These are phyloP conservation scores for Schizopora paradoxa DNA, from an alignment of 1,284 basidiomycete genomes.

Conservation along the genomic window DNA sequence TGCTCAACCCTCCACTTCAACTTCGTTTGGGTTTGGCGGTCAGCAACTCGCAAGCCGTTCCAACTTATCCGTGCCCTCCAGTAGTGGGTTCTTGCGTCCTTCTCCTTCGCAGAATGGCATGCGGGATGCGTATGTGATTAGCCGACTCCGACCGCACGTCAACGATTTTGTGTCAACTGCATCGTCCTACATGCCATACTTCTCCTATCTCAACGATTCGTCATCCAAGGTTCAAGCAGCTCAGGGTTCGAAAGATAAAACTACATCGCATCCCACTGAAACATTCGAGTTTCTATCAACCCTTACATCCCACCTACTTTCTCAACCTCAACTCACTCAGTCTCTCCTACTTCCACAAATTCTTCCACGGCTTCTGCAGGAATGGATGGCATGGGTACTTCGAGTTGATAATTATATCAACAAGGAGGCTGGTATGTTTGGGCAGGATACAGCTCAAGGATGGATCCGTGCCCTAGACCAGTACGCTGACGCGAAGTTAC, in stretches of 20 bases:
- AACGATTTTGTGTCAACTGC: constrained; percentile 69
- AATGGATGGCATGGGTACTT: constrained; percentile 75
- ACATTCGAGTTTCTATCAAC: constrained; percentile 65
- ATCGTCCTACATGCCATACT: constrained; percentile 77
- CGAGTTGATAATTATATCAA: constrained; percentile 64
- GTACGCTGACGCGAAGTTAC: constrained; percentile 47
- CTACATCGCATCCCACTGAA: constrained; percentile 63
- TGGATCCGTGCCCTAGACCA: constrained; percentile 68
- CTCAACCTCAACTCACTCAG: constrained; percentile 61
- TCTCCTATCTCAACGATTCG: constrained; percentile 45
- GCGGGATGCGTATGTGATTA: constrained; percentile 73
- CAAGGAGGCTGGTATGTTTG: constrained; percentile 71
- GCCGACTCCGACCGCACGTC: constrained; percentile 67
- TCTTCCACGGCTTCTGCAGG: constrained; percentile 54
- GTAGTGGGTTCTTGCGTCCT: constrained; percentile 25
- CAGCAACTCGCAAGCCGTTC: constrained; percentile 20
- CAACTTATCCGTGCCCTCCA: constrained; percentile 23
- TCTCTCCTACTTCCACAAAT: constrained; percentile 50
- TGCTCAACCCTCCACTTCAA: constrained; percentile 21
- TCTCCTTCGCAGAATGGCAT: constrained; percentile 40
- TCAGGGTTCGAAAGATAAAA: constrained; percentile 47
- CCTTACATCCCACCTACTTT: constrained; percentile 60
- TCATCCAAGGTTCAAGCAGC: constrained; percentile 37
- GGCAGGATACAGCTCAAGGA: constrained; percentile 54
- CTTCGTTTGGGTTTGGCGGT: constrained; percentile 20